Percentiles rank a stretch among this genome's conserved stretches.
Conservation (phyloP, 2,329 filamentous ascomycete genomes). For the Esteya vermicola region DNA sequence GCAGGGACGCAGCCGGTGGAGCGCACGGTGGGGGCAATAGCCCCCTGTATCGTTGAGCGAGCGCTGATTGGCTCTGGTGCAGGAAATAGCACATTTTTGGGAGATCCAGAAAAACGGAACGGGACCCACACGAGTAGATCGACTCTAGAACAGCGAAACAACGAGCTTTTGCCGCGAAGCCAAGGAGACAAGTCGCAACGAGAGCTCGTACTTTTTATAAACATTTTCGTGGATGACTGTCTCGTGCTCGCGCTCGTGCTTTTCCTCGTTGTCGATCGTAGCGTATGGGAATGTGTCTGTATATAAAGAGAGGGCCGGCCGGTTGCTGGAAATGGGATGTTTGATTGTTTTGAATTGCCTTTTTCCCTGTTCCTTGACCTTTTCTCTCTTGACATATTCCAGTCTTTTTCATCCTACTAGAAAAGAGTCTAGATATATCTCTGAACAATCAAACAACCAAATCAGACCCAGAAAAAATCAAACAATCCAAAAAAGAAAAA, state of each 20-base stretch:
- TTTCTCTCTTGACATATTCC: background rate
- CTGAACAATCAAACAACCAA: no score
- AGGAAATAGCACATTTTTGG: background rate
- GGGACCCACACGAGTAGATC: conserved; percentile 4
- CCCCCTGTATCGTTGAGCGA: background rate
- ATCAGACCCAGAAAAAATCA: no score
- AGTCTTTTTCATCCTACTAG: background rate
- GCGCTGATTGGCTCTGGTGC: background rate
- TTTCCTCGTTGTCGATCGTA: background rate
- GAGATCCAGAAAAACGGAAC: background rate
- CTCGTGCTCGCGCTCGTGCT: conserved; percentile 4
- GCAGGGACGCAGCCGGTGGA: no score
- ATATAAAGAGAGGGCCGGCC: background rate
- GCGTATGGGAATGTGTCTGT: background rate
- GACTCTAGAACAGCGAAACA: conserved; percentile 2
- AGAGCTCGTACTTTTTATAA: no score
- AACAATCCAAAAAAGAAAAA: background rate
- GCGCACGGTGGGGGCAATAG: no score
- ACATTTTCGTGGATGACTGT: no score
- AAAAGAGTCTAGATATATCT: no score
- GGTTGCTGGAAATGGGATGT: background rate
- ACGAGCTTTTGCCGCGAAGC: background rate
- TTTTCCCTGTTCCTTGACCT: background rate
- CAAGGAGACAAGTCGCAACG: no score
- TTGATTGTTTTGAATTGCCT: no score